A percentile compares a stretch with the other conserved stretches of the same genome.
phyloP scores from a whole-genome alignment of 2,329 filamentous ascomycete genomes.

The Nannizziopsis arthrosporioides region DNA sequence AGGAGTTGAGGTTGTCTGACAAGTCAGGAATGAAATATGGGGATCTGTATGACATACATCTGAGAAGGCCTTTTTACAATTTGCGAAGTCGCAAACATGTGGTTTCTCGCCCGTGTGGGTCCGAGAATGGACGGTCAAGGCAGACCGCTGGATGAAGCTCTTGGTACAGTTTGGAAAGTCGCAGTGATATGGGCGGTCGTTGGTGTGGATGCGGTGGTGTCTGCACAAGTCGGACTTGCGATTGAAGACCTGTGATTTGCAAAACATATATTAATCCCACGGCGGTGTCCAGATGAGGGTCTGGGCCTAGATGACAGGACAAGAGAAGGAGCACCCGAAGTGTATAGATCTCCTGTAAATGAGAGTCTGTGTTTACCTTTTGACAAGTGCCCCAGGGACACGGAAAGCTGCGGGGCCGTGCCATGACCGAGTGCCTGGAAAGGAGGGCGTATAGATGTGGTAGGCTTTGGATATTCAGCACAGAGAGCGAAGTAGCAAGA shows the following conservation, averaged over 20 bases:
- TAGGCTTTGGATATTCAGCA: neutral
- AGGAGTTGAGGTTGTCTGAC: neutral
- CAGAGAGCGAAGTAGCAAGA: neutral
- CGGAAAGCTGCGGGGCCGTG: slow-evolving; percentile 34
- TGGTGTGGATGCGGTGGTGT: slow-evolving; percentile 39
- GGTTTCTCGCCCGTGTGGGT: slow-evolving; percentile 37
- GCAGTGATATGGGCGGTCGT: slow-evolving; percentile 39
- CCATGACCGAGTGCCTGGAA: slow-evolving; percentile 21
- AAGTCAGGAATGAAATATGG: slow-evolving; percentile 8
- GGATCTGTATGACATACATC: slow-evolving; percentile 26
- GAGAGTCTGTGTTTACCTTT: slow-evolving; percentile 26
- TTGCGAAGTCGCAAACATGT: slow-evolving; percentile 33
- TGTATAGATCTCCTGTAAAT: too few relatives aligned
- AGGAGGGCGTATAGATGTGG: neutral
- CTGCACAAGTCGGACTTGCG: slow-evolving; percentile 39
- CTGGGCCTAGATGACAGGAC: neutral
- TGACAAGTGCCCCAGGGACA: slow-evolving; percentile 35
- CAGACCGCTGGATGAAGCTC: slow-evolving; percentile 39
- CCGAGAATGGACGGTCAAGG: slow-evolving; percentile 36
- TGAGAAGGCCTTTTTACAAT: slow-evolving; percentile 35
- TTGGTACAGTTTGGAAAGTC: slow-evolving; percentile 36
- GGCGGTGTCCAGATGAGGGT: slow-evolving; percentile 1
- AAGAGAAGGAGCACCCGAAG: neutral
- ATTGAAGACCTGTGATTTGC: slow-evolving; percentile 34
- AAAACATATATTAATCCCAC: neutral